phyloP scores from a whole-genome alignment of 2,329 filamentous ascomycete genomes.

The Xylaria digitata region DNA sequence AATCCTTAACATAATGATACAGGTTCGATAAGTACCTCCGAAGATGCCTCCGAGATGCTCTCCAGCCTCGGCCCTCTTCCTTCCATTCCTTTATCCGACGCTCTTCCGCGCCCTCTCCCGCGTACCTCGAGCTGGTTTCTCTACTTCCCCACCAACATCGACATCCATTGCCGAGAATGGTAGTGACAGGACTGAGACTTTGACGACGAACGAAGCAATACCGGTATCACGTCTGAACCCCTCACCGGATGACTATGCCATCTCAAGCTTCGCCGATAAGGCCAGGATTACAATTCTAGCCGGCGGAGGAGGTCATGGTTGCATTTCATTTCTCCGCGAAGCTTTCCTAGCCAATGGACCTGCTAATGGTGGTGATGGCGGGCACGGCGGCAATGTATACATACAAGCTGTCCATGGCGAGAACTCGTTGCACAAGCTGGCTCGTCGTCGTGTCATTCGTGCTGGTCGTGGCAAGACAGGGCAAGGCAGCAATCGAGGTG shows the following conservation, averaged over 20 bases:
- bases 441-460: constrained; percentile 78
- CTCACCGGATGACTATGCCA: constrained; percentile 82
- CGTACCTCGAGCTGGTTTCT: constrained; percentile 42
- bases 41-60: constrained; percentile 58
- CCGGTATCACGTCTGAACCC: constrained; percentile 78
- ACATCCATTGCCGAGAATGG: constrained; percentile 37
- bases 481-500: constrained; percentile 77
- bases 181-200: constrained; percentile 44
- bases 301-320: constrained; percentile 88
- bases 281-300: constrained; percentile 81
- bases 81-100: constrained; percentile 65
- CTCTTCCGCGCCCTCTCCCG: constrained; percentile 52
- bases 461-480: constrained; percentile 82
- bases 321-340: constrained; percentile 92
- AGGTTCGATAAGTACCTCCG: constrained; percentile 14
- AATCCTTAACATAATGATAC: constrained; percentile 15
- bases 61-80: constrained; percentile 52
- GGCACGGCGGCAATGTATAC: constrained; percentile 90
- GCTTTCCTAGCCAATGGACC: constrained; percentile 90
- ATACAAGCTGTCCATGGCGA: constrained; percentile 93
- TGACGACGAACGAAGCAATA: constrained; percentile 52
- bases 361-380: constrained; percentile 94
- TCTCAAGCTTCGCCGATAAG: constrained; percentile 87
- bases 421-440: constrained; percentile 92
- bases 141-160: constrained; percentile 41